Evolutionary conservation across 495 filamentous ascomycete genomes (phyloP).

Genomic region (Podospora comata): DNA sequence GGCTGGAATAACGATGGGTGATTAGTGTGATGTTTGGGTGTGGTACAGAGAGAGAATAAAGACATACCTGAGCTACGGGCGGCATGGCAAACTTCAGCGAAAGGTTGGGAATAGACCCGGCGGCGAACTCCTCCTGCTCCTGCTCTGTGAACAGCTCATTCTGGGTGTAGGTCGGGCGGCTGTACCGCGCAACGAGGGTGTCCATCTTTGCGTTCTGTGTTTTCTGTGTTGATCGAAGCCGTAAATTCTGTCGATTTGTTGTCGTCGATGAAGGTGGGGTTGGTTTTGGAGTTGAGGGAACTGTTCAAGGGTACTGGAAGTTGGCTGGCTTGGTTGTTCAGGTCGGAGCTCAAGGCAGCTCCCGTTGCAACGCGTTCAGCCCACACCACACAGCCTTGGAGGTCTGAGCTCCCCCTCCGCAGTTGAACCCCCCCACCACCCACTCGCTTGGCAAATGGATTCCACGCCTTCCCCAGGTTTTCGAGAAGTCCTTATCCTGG

Average conservation of each 20-base stretch:
- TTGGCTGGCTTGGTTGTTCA: slow-evolving; percentile 10
- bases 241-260: slow-evolving; percentile 10
- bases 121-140: slow-evolving; percentile 70
- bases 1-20: slow-evolving; percentile 47
- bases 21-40: neutral
- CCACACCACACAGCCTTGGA: neutral
- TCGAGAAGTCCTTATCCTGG: neutral
- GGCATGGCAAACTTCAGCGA: slow-evolving; percentile 91
- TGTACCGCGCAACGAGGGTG: slow-evolving; percentile 86
- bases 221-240: neutral
- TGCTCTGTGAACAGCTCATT: slow-evolving; percentile 70
- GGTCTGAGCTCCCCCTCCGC: slow-evolving; percentile 1
- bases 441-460: neutral
- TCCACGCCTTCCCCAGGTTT: slow-evolving; percentile 1
- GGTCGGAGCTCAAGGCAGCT: slow-evolving; percentile 29
- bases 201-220: slow-evolving; percentile 61
- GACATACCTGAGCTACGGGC: slow-evolving; percentile 80
- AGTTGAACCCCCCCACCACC: neutral
- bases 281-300: neutral
- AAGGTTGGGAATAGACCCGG: slow-evolving; percentile 60
- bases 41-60: slow-evolving; percentile 3
- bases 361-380: slow-evolving; percentile 23
- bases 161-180: slow-evolving; percentile 60
- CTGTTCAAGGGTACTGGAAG: neutral
- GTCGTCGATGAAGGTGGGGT: slow-evolving; percentile 13